Evolutionary conservation across 352 stramenopile genomes (phyloP), one percentile per base, ranked within the genome.

Genomic region (Phytophthora tentaculata): DNA sequence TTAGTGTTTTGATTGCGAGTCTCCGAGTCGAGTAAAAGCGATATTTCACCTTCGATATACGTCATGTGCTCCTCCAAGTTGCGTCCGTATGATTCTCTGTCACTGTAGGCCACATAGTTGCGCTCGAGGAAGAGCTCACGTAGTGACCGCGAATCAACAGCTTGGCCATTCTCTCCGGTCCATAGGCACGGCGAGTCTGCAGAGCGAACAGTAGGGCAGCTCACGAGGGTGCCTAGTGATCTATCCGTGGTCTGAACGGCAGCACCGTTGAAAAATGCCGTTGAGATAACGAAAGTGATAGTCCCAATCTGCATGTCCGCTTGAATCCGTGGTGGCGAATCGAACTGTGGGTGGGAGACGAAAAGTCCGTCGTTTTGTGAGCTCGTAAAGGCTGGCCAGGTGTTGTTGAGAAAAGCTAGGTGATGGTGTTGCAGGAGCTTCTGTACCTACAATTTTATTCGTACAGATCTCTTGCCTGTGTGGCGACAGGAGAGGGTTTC

Each of bases 31-130:
- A 43, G 9, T n/a, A 43, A n/a, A 43, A n/a, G 13, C 28, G 16
- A 13, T n/a, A 41, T 41, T 14, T 56, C 23, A 94, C 84, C 81
- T 89, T 93, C 84, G 37, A 94, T 80, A 68, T 93, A 92, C 44
- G 76, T 70, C 78, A 94, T 92, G 77, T 94, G 86, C 22, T 64
- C 66, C 45, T 86, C 45, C 14, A 94, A 54, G 59, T 91, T 91
- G 28, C 83, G 76, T 26, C 63, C 61, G 14, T 67, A 71, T 0
- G 24, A 28, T n/a, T 73, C 74, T 39, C 51, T 56, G 10, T 77
- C 70, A 49, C 65, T 75, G 16, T 64, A 56, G 23, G 56, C 45
- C 12, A 74, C 73, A 37, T 59, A 45, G 44, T 75, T 63, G 39
- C 74, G 69, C 44, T 81, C 50, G 29, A 92, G 19, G 22, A 94